Evolutionary conservation across 352 stramenopile genomes (phyloP).

Genomic region (Phytopythium helicoides): DNA sequence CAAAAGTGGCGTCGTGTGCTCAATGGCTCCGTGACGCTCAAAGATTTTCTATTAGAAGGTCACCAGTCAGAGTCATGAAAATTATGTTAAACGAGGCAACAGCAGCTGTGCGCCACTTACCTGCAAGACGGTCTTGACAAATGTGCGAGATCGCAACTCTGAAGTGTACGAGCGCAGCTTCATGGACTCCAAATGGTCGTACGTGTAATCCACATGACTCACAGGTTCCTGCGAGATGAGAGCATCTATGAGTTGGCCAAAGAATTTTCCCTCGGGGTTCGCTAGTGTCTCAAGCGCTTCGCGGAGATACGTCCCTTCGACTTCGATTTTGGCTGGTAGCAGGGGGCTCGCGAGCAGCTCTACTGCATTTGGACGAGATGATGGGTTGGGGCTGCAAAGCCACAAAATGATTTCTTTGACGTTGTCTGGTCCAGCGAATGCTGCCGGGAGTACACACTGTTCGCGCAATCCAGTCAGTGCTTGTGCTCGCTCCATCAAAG

Average conservation of each 20-base stretch:
- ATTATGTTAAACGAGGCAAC: too few species aligned
- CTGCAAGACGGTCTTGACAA: slow-evolving; percentile 66
- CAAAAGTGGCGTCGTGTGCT: slow-evolving; percentile 75
- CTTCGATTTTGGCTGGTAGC: slow-evolving; percentile 79
- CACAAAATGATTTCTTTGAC: slow-evolving; percentile 88
- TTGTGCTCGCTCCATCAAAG: slow-evolving; percentile 86
- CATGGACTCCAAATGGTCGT: slow-evolving; percentile 77
- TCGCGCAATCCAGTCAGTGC: slow-evolving; percentile 76
- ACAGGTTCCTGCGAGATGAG: slow-evolving; percentile 72
- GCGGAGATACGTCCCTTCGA: slow-evolving; percentile 79
- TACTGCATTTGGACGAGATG: slow-evolving; percentile 61
- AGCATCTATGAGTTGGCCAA: slow-evolving; percentile 79
- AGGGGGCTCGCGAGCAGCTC: slow-evolving; percentile 69
- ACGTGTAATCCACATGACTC: slow-evolving; percentile 85
- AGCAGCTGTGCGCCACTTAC: slow-evolving; percentile 22
- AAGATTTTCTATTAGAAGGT: slow-evolving; percentile 71
- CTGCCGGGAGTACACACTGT: slow-evolving; percentile 48
- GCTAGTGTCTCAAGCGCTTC: slow-evolving; percentile 84
- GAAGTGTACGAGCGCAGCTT: slow-evolving; percentile 70
- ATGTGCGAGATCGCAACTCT: slow-evolving; percentile 62
- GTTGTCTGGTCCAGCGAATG: slow-evolving; percentile 65
- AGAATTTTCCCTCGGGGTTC: slow-evolving; percentile 90
- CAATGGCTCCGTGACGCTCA: slow-evolving; percentile 73
- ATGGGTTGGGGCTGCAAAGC: slow-evolving; percentile 81
- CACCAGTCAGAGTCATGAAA: too few species aligned